Evolutionary conservation across 2,329 filamentous ascomycete species (phyloP), one percentile per base, ranked within the genome.

Genomic region (Amphichorda felina): DNA sequence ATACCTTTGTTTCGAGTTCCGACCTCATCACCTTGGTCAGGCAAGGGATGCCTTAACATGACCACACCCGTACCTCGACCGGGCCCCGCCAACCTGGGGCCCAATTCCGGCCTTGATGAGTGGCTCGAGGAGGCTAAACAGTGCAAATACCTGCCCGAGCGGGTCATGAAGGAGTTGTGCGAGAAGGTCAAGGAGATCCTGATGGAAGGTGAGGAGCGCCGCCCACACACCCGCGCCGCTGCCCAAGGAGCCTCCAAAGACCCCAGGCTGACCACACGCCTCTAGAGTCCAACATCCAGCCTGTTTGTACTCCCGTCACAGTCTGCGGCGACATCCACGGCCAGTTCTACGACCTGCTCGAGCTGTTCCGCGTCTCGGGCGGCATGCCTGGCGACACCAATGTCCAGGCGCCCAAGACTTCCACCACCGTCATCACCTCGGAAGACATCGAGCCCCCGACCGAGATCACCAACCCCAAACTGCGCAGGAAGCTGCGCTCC

Each of bases 181-280:
- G 91, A 98, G 66, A 94, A 94, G 55, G 91, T 96, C 41, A 98
- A 98, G 67, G 91, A 96, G 63, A 93, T 86, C 45, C 72, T 98
- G 50, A 98, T 98, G 91, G 91, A 98, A 70, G 86, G 86, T 91
- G 56, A 45, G 51, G 40, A 30, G 36, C 33, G 15, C 28, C n/a
- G n/a, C n/a, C n/a, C n/a, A n/a, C n/a, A n/a, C n/a, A n/a, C n/a
- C n/a, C n/a, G n/a, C n/a, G n/a, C n/a, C n/a, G n/a, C n/a, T n/a
- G n/a, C n/a, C n/a, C n/a, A n/a, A n/a, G n/a, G n/a, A n/a, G n/a
- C n/a, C n/a, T n/a, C n/a, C n/a, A n/a, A n/a, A n/a, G n/a, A n/a
- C 18, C 15, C 15, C 15, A 6, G 30, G 30, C 30, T 32, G 18
- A 32, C 11, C 15, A 16, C 6, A n/a, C 21, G 21, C 21, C 21